Base-by-base conservation (phyloP, 2,329 filamentous ascomycete genomes). In the Fusarium austroafricanum region DNA sequence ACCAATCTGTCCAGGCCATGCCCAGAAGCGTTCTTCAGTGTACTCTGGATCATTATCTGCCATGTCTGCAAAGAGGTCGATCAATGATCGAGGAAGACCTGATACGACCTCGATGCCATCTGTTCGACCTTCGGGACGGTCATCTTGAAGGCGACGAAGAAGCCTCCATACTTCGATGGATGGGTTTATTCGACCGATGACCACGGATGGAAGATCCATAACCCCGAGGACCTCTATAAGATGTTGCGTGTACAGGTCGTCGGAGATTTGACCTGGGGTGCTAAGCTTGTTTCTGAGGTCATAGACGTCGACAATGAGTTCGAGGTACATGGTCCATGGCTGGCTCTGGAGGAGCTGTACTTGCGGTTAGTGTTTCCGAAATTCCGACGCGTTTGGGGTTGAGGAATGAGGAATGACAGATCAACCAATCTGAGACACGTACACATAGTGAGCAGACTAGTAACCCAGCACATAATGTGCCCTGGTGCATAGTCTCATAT, bases 101-200 rank as follows among this genome's bases (percentile, higher is more conserved):
- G 71, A 70, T 5, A 67, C 67, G 2, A 71, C 59, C 31, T 73
- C 71, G 2, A 73, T 33, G 0, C 67, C 71, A 1, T 26, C 33
- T 0, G 54, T 23, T 6, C 67, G 51, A 8, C 69, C 69, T 6
- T 58, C 28, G 3, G 62, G 57, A 5, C 37, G 47, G 12, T 55
- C 35, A 15, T 69, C 67, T 18, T 73, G 71, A 1, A 68, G 57
- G 10, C 57, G 46, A 6, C 71, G 71, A 6, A 73, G 40, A 0
- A 69, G 61, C 12, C 72, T 70, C 71, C 71, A 73, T 11, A 73
- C 65, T 3, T 71, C 71, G 6, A 71, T 59, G 2, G 71, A 42
- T 11, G 52, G 44, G 5, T 54, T 40, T 5, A 55, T 33, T 10
- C 71, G 65, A 4, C 71, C 71, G 4, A 73, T 43, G 4, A 67